These are phyloP conservation scores for Trametes maxima DNA, from an alignment of 768 basidiomycete species.

Conservation along the genomic window DNA sequence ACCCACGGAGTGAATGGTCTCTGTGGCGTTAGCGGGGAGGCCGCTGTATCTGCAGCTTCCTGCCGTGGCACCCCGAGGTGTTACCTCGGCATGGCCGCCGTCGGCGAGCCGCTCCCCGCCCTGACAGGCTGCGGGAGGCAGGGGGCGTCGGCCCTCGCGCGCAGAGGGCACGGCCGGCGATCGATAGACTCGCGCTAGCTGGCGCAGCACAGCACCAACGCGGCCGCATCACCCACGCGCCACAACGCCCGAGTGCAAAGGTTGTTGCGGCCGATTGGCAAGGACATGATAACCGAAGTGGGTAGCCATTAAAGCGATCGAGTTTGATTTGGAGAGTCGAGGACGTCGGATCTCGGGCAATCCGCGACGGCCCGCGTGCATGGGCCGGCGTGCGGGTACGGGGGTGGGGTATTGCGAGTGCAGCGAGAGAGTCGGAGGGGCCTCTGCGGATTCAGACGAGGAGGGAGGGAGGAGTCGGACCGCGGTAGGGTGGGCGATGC, in stretches of 20 bases:
- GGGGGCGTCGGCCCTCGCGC: background rate
- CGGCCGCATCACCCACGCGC: conserved; percentile 1
- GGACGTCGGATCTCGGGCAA: conserved; percentile 1
- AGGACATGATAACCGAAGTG: conserved; percentile 19
- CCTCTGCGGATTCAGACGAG: no score
- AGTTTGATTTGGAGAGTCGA: conserved; percentile 2
- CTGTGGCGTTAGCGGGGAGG: conserved; percentile 24
- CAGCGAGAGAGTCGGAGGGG: no score
- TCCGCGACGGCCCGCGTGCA: background rate
- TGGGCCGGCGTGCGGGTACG: background rate
- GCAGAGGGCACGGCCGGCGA: background rate
- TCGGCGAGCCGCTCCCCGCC: background rate
- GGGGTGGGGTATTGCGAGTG: no score
- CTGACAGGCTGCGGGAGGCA: background rate
- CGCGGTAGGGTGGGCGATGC: background rate
- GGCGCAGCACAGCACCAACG: background rate
- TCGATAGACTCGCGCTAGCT: background rate
- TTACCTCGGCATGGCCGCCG: conserved; percentile 19
- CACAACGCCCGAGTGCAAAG: conserved; percentile 10
- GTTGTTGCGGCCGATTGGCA: conserved; percentile 5
- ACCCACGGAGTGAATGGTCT: conserved; percentile 18
- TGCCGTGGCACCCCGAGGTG: conserved; percentile 21
- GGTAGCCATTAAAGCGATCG: conserved; percentile 11
- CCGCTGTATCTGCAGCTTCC: conserved; percentile 14
- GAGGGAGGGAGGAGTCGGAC: background rate